Evolutionary conservation across 345 rosid species (phyloP), one percentile per base, ranked within the genome.

Genomic region (Lepidium aucheri): DNA sequence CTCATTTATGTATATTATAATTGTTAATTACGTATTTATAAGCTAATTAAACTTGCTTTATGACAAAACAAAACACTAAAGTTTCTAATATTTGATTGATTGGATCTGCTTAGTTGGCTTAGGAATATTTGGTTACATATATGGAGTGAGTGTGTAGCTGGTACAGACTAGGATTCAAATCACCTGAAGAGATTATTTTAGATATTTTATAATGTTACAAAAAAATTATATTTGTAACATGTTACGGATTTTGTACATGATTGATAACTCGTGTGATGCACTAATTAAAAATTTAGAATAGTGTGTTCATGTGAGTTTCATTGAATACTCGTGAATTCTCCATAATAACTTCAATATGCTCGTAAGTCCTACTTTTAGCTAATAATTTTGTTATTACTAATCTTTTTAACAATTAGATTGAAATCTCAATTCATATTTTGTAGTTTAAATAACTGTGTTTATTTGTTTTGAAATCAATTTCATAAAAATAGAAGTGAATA

Each of bases 81-180:
- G 75, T 50, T 62, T 24, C 8, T 18, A 56, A 44, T 8, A 56
- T 22, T 28, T 57, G 53, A 45, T 70, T 53, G 64, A 55, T 47
- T 72, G 24, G 59, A 39, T 58, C 7, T 54, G 70, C 65, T 50
- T 53, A 54, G 75, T 55, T 71, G 75, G 69, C 75, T 72, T 47
- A 65, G 76, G 76, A 72, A 72, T 72, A 72, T 56, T 65, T 38
- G 66, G 32, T 72, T 56, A 50, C 46, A 64, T 28, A 28, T 28
- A 28, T 65, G 65, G 44, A 57, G 71, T 65, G 70, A 65, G 60
- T 57, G 47, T 63, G 50, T 65, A 72, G 76, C 66, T 72, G 70
- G 66, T 65, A 72, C 60, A 65, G 70, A 65, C 71, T 65, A 41
- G 45, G 46, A 72, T 72, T 64, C 54, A 57, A 64, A 65, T 72